Base-by-base conservation (phyloP, 495 filamentous ascomycete species). In the Xylaria longipes region DNA sequence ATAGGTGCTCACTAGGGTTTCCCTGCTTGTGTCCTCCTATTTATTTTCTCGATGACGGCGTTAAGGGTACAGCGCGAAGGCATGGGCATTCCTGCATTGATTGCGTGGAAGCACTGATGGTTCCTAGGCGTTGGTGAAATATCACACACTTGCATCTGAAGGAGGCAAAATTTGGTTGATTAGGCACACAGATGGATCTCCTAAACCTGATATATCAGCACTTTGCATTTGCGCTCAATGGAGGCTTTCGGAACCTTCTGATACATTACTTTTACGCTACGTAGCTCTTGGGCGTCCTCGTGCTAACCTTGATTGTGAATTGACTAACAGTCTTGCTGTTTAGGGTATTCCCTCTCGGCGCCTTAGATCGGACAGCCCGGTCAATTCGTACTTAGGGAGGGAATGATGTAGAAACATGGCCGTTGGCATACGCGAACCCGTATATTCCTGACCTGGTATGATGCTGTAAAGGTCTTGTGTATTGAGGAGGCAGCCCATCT, bases 51-150 rank as follows among this genome's bases (percentile, higher is more conserved):
- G n/a, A 58, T 11, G 20, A 37, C 4, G 68, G 68, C 68, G 68
- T 70, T 64, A n/a, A 39, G 68, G 22, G 57, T 54, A 56, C 33
- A 64, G 58, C 31, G 15, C 35, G 14, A 45, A 35, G 58, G 31
- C 45, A 64, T 56, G 35, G 68, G 46, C n/a, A 70, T 54, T 33
- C n/a, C 45, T 70, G 68, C 45, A 31, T 70, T 41, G 29, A 64
- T 20, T 22, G 60, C 22, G 46, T 54, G 58, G 22, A 31, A 63
- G 58, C 68, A 63, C 31, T 27, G 45, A 27, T 50, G 39, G 57
- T 50, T 61, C 20, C 8, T 15, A 9, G 68, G 68, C 68, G 68
- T 70, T 70, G 45, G 35, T 56, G 29, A 39, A 27, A 62, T 54
- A 39, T 46, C 9, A 31, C 15, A 31, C 15, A 27, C 45, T 62